Conservation (phyloP, 495 filamentous ascomycete species). For the Parmelia sp. region DNA sequence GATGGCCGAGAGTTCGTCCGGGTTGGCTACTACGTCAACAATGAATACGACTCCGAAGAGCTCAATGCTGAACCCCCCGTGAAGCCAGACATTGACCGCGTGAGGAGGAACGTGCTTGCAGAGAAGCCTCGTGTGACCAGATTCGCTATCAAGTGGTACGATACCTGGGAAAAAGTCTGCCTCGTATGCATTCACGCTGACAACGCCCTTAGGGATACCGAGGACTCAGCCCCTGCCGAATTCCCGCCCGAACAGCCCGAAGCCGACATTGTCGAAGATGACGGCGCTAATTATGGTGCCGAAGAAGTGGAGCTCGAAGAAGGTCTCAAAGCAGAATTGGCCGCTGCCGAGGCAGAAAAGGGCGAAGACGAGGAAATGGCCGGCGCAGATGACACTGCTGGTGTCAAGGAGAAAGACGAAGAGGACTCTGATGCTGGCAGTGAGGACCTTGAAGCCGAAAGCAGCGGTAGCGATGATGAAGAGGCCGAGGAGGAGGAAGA, state of each 20-base stretch:
- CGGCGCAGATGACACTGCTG: slow-evolving; percentile 53
- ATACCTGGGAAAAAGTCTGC: background rate
- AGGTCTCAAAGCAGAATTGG: slow-evolving; percentile 52
- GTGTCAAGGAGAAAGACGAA: slow-evolving; percentile 63
- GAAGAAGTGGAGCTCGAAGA: slow-evolving; percentile 56
- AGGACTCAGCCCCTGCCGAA: slow-evolving; percentile 90
- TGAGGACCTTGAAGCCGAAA: slow-evolving; percentile 95
- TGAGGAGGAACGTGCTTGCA: slow-evolving; percentile 83
- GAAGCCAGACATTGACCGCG: slow-evolving; percentile 85
- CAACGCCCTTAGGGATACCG: slow-evolving; percentile 65
- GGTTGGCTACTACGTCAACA: slow-evolving; percentile 98
- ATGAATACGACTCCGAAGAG: slow-evolving; percentile 92
- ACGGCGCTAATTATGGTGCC: slow-evolving; percentile 77
- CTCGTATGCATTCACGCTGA: background rate
- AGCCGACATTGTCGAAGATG: slow-evolving; percentile 78
- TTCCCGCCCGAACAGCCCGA: slow-evolving; percentile 97
- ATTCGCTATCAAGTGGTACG: slow-evolving; percentile 98
- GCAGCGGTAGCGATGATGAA: slow-evolving; percentile 79
- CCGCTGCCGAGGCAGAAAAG: slow-evolving; percentile 45
- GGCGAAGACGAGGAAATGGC: slow-evolving; percentile 78
- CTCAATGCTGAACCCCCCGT: slow-evolving; percentile 79
- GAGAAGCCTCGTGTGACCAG: slow-evolving; percentile 96
- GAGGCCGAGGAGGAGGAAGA: slow-evolving; percentile 69
- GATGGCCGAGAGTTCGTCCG: slow-evolving; percentile 95
- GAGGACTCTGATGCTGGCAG: slow-evolving; percentile 79